Base-by-base conservation (phyloP, 1,284 basidiomycete genomes). In the Microbotryomycetes sp. region DNA sequence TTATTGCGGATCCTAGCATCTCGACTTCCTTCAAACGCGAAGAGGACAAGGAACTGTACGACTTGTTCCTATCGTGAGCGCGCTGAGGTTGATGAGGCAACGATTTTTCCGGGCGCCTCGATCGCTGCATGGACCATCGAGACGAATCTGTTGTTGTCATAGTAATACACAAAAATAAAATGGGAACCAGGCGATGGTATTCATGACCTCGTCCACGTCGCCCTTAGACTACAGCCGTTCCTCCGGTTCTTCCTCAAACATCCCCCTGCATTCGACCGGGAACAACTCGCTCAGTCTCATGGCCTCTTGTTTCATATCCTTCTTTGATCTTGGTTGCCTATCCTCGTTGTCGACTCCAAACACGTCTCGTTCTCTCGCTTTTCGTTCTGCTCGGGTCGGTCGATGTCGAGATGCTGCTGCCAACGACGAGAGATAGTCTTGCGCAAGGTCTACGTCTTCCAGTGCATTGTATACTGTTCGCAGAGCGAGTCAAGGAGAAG, bases 251-350 rank as follows among this genome's bases (percentile, higher is more conserved):
- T 51, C 58, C 16, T 48, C 57, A 36, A 65, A 65, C 9, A 2
- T 25, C 6, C 29, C 62, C 16, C 66, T 32, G 3, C 58, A 57
- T 36, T 31, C 59, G 25, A 31, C 48, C 23, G 52, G 56, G 28
- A 68, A 68, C 48, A 68, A 51, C 45, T 2, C 4, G 1, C 42
- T 45, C 48, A 90, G 74, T 86, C 86, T 87, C 25, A 65, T 71
- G 1, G 88, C 88, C 74, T 91, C 88, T 56, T 78, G 77, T 74
- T 84, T 82, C 88, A 91, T 91, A 65, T 89, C 88, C 62, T 83
- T 79, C 66, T 81, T 72, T 3, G 82, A 80, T 54, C 92, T 80
- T 32, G 88, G 83, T 47, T 76, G 75, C 58, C 89, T 78, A 61
- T 83, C 80, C 47, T 86, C 88, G 65, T 90, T 86, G 30, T 81